These are phyloP conservation scores for Pueraria montana DNA, from an alignment of 306 rosid species.

Conservation along the genomic window DNA sequence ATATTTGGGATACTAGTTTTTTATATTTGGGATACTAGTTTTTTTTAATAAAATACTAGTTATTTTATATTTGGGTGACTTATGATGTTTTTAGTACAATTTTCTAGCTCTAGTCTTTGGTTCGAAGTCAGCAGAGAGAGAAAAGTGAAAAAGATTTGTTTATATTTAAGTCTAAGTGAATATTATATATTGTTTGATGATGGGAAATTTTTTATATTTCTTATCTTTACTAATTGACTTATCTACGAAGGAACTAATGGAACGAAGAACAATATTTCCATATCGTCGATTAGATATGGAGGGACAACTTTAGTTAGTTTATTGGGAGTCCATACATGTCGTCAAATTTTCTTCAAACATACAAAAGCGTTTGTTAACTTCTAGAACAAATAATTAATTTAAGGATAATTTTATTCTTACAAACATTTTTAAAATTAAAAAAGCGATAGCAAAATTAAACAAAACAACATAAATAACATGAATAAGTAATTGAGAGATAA, in stretches of 20 bases:
- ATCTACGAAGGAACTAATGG: neutral
- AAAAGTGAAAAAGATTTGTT: too few relatives aligned
- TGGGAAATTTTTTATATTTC: neutral
- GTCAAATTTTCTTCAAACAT: neutral
- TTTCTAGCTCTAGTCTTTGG: too few relatives aligned
- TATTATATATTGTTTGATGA: neutral
- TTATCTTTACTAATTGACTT: neutral
- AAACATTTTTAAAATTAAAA: neutral
- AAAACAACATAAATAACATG: too few relatives aligned
- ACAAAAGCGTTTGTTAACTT: neutral
- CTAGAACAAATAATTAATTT: neutral
- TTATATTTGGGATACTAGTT: too few relatives aligned
- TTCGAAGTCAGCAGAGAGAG: too few relatives aligned
- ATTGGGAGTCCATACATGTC: neutral
- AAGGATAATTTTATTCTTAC: neutral
- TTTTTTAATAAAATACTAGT: too few relatives aligned
- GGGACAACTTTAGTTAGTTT: neutral
- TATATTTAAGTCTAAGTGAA: neutral
- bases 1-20: too few relatives aligned
- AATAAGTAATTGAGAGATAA: neutral
- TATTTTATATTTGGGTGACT: too few relatives aligned
- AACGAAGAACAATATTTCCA: too few relatives aligned
- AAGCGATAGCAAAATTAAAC: neutral
- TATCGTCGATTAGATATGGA: neutral
- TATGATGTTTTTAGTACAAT: too few relatives aligned